Evolutionary conservation across 2,329 filamentous ascomycete genomes (phyloP).

Genomic region (Aspergillus sp.): DNA sequence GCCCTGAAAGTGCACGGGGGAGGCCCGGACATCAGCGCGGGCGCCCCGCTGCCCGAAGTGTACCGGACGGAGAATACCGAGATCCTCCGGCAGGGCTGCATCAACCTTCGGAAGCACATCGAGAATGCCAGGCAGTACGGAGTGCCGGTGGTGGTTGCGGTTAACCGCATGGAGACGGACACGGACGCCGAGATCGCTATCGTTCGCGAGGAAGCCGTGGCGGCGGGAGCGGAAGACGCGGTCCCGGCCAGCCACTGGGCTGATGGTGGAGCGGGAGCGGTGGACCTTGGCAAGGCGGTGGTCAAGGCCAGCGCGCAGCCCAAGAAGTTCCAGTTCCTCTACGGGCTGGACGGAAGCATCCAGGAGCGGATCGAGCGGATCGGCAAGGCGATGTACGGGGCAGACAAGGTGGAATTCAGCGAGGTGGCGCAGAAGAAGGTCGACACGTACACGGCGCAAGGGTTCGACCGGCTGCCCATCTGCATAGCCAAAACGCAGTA

Average conservation of each 20-base stretch:
- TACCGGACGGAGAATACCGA: slow-evolving; percentile 94
- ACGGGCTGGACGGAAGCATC: slow-evolving; percentile 66
- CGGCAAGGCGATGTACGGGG: slow-evolving; percentile 89
- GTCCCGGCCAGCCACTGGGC: slow-evolving; percentile 96
- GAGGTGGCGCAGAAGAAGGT: slow-evolving; percentile 94
- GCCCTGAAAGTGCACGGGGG: slow-evolving; percentile 96
- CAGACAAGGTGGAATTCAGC: slow-evolving; percentile 79
- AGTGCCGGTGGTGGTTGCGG: slow-evolving; percentile 87
- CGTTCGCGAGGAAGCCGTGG: slow-evolving; percentile 80
- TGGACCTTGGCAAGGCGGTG: slow-evolving; percentile 80
- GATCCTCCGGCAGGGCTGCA: slow-evolving; percentile 75
- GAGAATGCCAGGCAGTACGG: slow-evolving; percentile 81
- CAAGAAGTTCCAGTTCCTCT: slow-evolving; percentile 81
- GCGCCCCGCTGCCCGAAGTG: slow-evolving; percentile 71
- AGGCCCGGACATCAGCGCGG: slow-evolving; percentile 84
- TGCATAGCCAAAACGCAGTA: slow-evolving; percentile 99
- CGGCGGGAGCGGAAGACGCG: slow-evolving; percentile 87
- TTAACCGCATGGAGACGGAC: slow-evolving; percentile 94
- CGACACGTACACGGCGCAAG: slow-evolving; percentile 85
- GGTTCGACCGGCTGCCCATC: slow-evolving; percentile 85
- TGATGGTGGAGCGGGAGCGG: slow-evolving; percentile 79
- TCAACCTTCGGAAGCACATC: slow-evolving; percentile 95
- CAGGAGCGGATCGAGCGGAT: slow-evolving; percentile 88
- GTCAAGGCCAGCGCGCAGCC: slow-evolving; percentile 73
- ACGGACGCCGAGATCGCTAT: slow-evolving; percentile 85